Conservation (phyloP, 495 filamentous ascomycete species). For the Thozetella sp. region DNA sequence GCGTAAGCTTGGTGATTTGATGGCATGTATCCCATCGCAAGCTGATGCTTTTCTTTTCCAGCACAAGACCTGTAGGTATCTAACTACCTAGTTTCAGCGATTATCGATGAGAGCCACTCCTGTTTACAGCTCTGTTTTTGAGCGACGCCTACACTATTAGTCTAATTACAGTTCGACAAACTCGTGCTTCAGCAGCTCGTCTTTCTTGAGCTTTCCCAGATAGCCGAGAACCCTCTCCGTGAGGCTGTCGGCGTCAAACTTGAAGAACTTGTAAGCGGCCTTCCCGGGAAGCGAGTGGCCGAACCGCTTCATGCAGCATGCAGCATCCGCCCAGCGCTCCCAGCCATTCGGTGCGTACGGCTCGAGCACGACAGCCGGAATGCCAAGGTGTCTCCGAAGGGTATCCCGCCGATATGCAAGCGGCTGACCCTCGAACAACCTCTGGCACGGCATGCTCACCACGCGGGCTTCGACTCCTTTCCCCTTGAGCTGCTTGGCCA, state of each 20-base stretch:
- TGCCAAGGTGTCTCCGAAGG: constrained; percentile 32
- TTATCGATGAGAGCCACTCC: too few species aligned
- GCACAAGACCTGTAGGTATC: too few species aligned
- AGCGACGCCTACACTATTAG: not conserved
- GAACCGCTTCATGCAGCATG: constrained; percentile 46
- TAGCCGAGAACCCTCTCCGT: constrained; percentile 45
- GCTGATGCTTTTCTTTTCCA: too few species aligned
- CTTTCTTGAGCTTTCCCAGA: constrained; percentile 33
- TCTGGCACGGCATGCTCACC: constrained; percentile 56
- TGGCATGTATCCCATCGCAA: too few species aligned
- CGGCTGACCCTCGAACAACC: constrained; percentile 52
- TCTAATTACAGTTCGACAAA: constrained; percentile 36
- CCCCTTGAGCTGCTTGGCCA: constrained; percentile 17
- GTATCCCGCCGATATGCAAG: constrained; percentile 43
- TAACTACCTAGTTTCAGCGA: too few species aligned
- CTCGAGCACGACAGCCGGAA: constrained; percentile 55
- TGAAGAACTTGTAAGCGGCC: constrained; percentile 55
- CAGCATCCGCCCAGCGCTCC: constrained; percentile 61
- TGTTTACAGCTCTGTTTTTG: not conserved
- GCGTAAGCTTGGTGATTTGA: too few species aligned
- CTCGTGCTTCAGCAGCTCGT: constrained; percentile 31
- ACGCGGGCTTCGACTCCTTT: constrained; percentile 41
- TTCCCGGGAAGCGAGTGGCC: constrained; percentile 49
- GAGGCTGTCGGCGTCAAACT: constrained; percentile 46
- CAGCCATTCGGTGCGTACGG: constrained; percentile 57